Base-by-base conservation (phyloP, 345 rosid genomes). In the Toxicodendron radicans region DNA sequence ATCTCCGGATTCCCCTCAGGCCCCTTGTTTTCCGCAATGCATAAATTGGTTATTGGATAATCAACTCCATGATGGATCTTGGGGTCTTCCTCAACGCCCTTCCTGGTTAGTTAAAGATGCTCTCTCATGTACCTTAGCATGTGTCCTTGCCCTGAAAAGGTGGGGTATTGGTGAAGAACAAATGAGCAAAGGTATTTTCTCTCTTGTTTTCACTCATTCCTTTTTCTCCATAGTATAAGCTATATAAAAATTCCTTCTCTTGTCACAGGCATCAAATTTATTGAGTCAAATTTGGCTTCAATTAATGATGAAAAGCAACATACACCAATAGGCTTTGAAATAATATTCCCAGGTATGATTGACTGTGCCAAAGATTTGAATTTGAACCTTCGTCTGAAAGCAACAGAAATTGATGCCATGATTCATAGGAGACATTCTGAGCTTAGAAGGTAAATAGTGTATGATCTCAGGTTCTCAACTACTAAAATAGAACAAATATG, bases 331-430 rank as follows among this genome's bases (percentile, higher is more conserved):
- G 98, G 98, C 64, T 94, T 92, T 76, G 89, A 92, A 77, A 85
- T 89, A 72, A 87, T 88, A 81, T 90, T 94, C 79, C 83, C 98
- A 32, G 91, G 90, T 70, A 90, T 94, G 97, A 80, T 94, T 63
- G 92, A 88, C 59, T 84, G 78, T 76, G 95, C 97, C 67, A 85
- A 75, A 83, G 81, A 78, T 23, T 74, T 92, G 86, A 80, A 84
- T 65, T 81, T 94, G 85, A 83, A 68, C 66, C 80, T 94, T 45
- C 97, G 95, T 32, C 69, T 92, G 83, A 73, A 64, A 66, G 72
- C 90, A 23, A 71, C 72, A 14, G 86, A 84, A 64, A 73, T 81
- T 1, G 87, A 86, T 76, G 73, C 78, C 69, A 75, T 94, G 86
- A 81, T 84, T 43, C 79, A 4, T 59, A 83, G 77, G 79, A 81